Percentiles rank a stretch among this genome's conserved stretches.
Conservation (phyloP, 2,329 filamentous ascomycete genomes). For the Xylariales sp. region DNA sequence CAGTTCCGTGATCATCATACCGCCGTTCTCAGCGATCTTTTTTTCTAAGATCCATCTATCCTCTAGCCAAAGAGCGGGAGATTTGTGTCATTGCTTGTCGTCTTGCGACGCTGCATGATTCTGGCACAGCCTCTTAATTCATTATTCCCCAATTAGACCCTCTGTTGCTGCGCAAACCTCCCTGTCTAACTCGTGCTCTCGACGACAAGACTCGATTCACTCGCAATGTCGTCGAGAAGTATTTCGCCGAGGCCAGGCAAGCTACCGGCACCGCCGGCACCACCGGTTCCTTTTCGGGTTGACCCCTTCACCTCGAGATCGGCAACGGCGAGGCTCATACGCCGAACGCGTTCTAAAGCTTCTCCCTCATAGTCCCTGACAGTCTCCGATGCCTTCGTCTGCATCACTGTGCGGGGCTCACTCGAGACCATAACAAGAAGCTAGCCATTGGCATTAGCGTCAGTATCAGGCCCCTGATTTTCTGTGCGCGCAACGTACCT, state of each 20-base stretch:
- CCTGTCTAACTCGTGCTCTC: conserved; percentile 30
- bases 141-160: neutral
- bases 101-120: neutral
- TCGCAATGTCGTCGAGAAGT: conserved; percentile 39
- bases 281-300: conserved; percentile 35
- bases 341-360: conserved; percentile 79
- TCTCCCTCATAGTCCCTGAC: conserved; percentile 79
- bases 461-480: conserved; percentile 14
- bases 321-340: conserved; percentile 79
- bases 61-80: conserved; percentile 2
- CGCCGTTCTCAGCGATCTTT: neutral
- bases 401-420: conserved; percentile 75
- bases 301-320: conserved; percentile 74
- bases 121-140: neutral
- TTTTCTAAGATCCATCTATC: conserved; percentile 1
- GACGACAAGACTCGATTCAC: conserved; percentile 29
- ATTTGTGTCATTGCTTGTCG: neutral
- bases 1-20: neutral
- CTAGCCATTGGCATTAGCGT: conserved; percentile 51
- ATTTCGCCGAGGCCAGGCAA: conserved; percentile 44
- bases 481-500: conserved; percentile 57
- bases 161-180: neutral
- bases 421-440: conserved; percentile 78
- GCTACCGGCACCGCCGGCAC: conserved; percentile 23
- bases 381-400: conserved; percentile 74